Evolutionary conservation across 805 yeast species (phyloP).

Genomic region (Wickerhamiella dianesei): DNA sequence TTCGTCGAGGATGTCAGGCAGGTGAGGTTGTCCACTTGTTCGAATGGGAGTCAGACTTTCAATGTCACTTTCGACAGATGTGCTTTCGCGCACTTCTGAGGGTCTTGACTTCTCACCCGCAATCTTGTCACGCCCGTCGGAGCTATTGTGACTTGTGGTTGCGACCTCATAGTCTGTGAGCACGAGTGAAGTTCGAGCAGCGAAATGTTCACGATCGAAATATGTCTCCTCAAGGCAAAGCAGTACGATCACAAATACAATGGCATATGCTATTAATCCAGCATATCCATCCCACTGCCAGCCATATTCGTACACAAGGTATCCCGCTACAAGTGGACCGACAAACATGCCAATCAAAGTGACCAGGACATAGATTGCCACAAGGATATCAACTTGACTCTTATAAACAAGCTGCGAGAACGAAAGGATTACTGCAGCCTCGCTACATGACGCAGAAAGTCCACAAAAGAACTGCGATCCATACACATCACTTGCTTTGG

Average conservation of each 20-base stretch:
- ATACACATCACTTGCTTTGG: constrained; percentile 42
- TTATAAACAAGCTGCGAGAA: constrained; percentile 56
- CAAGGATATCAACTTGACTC: constrained; percentile 57
- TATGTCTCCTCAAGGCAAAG: constrained; percentile 58
- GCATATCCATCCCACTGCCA: constrained; percentile 68
- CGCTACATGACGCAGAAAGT: constrained; percentile 59
- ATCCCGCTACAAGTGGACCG: constrained; percentile 66
- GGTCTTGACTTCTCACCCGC: too few species aligned
- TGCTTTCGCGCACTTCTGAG: too few species aligned
- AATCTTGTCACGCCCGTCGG: too few species aligned
- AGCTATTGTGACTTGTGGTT: neutral
- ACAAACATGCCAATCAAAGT: constrained; percentile 57
- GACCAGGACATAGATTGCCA: constrained; percentile 59
- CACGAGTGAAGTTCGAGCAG: neutral
- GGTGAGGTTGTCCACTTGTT: too few species aligned
- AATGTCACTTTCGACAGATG: too few species aligned
- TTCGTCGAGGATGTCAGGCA: neutral
- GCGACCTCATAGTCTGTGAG: constrained; percentile 1
- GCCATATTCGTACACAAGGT: constrained; percentile 40
- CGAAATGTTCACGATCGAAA: constrained; percentile 24
- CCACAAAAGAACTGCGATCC: constrained; percentile 71
- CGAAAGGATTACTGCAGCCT: constrained; percentile 52
- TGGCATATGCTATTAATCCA: constrained; percentile 50
- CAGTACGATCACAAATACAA: constrained; percentile 36
- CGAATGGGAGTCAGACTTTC: too few species aligned